Conservation (phyloP, 768 basidiomycete genomes). For the Psilocybe azurescens region DNA sequence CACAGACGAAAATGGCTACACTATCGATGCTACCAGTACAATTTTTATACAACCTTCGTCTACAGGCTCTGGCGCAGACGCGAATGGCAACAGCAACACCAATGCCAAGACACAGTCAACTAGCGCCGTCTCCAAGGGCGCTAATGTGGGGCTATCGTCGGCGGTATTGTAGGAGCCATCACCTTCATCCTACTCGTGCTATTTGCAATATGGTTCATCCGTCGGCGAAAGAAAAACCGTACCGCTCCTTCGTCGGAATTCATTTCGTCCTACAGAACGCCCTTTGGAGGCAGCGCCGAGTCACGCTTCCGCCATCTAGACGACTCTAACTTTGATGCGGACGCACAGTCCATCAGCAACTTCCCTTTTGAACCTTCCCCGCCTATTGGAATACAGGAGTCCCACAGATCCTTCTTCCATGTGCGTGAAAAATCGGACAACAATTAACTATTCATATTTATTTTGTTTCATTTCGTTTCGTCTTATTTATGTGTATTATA, state of each 20-base stretch:
- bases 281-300: slow-evolving; percentile 19
- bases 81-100: neutral
- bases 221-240: slow-evolving; percentile 47
- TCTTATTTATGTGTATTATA: neutral
- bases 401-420: slow-evolving; percentile 15
- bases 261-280: slow-evolving; percentile 29
- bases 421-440: slow-evolving; percentile 11
- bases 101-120: slow-evolving; percentile 8
- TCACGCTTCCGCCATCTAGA: slow-evolving; percentile 14
- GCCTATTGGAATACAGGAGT: neutral
- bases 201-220: slow-evolving; percentile 41
- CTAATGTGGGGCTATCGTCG: slow-evolving; percentile 53
- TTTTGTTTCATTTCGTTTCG: neutral
- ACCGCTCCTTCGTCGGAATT: slow-evolving; percentile 69
- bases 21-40: slow-evolving; percentile 2
- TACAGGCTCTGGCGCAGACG: slow-evolving; percentile 1
- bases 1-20: slow-evolving; percentile 2
- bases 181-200: slow-evolving; percentile 40
- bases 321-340: slow-evolving; percentile 5
- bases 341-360: slow-evolving; percentile 2
- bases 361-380: slow-evolving; percentile 2
- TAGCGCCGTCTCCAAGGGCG: slow-evolving; percentile 12
- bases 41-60: neutral
- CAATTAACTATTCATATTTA: slow-evolving; percentile 10
- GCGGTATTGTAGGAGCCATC: slow-evolving; percentile 56